phyloP scores from a whole-genome alignment of 805 yeast species.

The Jamesozyma gamospora region DNA sequence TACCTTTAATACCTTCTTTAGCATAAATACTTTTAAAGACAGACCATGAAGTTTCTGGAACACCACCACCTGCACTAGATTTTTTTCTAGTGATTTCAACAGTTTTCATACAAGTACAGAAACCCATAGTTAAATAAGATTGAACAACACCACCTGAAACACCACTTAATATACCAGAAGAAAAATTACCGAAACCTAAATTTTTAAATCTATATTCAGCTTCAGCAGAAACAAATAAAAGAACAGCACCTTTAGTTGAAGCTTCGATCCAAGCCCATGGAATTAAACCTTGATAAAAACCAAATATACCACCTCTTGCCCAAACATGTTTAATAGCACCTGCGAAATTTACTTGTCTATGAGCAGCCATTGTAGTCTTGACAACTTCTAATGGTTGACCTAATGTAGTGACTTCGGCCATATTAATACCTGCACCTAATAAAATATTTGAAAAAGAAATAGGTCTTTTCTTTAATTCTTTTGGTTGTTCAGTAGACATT shows the following conservation, averaged over 20 bases:
- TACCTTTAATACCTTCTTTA: conserved; percentile 86
- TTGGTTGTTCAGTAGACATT: conserved; percentile 3
- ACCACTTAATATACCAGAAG: conserved; percentile 93
- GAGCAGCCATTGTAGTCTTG: conserved; percentile 98
- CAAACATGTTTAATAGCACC: conserved; percentile 69
- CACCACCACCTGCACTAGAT: conserved; percentile 57
- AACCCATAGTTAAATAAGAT: conserved; percentile 93
- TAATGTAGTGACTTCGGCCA: conserved; percentile 86
- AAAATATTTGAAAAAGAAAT: conserved; percentile 81
- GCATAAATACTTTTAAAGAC: conserved; percentile 78
- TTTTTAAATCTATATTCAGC: conserved; percentile 68
- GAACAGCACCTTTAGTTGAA: conserved; percentile 95
- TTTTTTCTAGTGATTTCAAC: conserved; percentile 92
- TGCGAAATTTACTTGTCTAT: conserved; percentile 58
- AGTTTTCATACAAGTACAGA: conserved; percentile 98
- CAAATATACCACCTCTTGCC: conserved; percentile 86
- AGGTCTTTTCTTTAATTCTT: conserved; percentile 55
- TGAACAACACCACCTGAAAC: conserved; percentile 93
- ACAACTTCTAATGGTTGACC: conserved; percentile 96
- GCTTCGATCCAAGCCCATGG: conserved; percentile 99
- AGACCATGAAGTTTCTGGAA: conserved; percentile 65
- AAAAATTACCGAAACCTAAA: conserved; percentile 59
- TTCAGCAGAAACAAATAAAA: conserved; percentile 85
- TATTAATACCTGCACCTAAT: conserved; percentile 85
- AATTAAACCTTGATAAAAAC: conserved; percentile 93